phyloP scores from a whole-genome alignment of 208 protist species.

The Acanthamoeba polyphaga region DNA sequence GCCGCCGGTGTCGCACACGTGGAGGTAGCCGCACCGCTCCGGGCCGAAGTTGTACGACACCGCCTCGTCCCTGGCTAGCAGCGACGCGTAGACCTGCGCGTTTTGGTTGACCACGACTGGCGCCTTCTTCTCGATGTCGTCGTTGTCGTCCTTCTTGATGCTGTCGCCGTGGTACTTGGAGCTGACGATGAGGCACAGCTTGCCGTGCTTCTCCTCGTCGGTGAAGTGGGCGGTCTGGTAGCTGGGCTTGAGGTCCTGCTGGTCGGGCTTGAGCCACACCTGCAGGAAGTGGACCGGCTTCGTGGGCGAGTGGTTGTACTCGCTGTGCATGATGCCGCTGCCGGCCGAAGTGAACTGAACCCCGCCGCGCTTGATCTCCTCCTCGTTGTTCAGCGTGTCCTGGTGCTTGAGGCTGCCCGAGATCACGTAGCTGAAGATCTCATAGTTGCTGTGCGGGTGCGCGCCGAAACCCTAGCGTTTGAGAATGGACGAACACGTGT shows the following conservation, averaged over 20 bases:
- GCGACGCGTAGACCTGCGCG: slow-evolving; percentile 60
- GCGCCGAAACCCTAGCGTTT: slow-evolving; percentile 72
- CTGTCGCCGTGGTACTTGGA: neutral
- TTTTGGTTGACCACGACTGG: slow-evolving; percentile 69
- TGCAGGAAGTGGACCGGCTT: slow-evolving; percentile 80
- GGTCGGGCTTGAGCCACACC: slow-evolving; percentile 78
- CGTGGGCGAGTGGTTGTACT: slow-evolving; percentile 74
- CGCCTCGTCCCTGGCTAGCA: slow-evolving; percentile 47
- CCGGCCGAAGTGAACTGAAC: slow-evolving; percentile 85
- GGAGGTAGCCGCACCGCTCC: slow-evolving; percentile 66
- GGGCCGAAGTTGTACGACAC: slow-evolving; percentile 21
- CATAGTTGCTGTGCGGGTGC: slow-evolving; percentile 82
- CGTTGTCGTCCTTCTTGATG: neutral
- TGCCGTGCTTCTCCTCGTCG: slow-evolving; percentile 75
- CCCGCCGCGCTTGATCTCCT: slow-evolving; percentile 77
- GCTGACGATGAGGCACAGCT: slow-evolving; percentile 65
- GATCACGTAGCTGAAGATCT: slow-evolving; percentile 85
- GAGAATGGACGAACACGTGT: too few species aligned
- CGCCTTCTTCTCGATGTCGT: neutral
- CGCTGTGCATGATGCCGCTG: slow-evolving; percentile 80
- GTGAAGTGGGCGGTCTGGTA: slow-evolving; percentile 74
- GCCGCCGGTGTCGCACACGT: slow-evolving; percentile 35
- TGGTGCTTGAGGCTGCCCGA: slow-evolving; percentile 77
- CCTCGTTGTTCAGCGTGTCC: slow-evolving; percentile 76
- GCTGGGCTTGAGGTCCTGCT: slow-evolving; percentile 53